Percentiles rank a stretch among this genome's conserved stretches.
Evolutionary conservation across 495 filamentous ascomycete genomes (phyloP).

Genomic region (Penicillium canescens): DNA sequence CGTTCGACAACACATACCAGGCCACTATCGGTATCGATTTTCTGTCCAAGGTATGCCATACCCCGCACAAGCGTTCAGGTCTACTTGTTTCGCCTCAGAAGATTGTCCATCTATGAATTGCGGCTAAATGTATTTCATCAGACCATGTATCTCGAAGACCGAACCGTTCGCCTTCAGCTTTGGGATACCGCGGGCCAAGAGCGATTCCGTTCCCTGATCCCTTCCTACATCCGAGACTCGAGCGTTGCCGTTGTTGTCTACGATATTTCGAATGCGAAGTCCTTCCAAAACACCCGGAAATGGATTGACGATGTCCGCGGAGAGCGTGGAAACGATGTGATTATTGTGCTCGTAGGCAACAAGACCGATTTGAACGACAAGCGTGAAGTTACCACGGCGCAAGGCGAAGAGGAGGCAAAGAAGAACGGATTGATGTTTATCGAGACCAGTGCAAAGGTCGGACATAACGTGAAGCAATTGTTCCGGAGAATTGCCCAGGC

Average conservation of each 20-base stretch:
- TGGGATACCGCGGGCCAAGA: slow-evolving; percentile 99
- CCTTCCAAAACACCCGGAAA: slow-evolving; percentile 96
- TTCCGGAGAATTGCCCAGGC: slow-evolving; percentile 98
- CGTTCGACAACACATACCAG: slow-evolving; percentile 99
- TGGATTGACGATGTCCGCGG: slow-evolving; percentile 99
- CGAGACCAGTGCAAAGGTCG: slow-evolving; percentile 97
- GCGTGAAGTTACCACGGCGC: slow-evolving; percentile 88
- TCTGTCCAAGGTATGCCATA: slow-evolving; percentile 77
- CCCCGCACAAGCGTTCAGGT: slow-evolving; percentile 2
- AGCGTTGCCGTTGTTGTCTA: slow-evolving; percentile 97
- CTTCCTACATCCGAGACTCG: slow-evolving; percentile 96
- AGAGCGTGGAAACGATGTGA: slow-evolving; percentile 95
- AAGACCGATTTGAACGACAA: slow-evolving; percentile 99
- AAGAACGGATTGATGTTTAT: slow-evolving; percentile 97
- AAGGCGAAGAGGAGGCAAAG: slow-evolving; percentile 98
- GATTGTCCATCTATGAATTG: neutral
- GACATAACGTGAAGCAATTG: slow-evolving; percentile 95
- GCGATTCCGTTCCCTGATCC: slow-evolving; percentile 93
- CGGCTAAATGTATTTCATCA: slow-evolving; percentile 30
- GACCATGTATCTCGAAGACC: slow-evolving; percentile 99
- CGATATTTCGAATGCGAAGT: slow-evolving; percentile 95
- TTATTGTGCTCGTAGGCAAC: slow-evolving; percentile 97
- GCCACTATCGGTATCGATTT: slow-evolving; percentile 99
- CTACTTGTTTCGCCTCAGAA: neutral
- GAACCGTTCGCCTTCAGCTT: slow-evolving; percentile 93